Evolutionary conservation across 2,329 filamentous ascomycete genomes (phyloP), one percentile per base, ranked within the genome.

Genomic region (Apiospora saccharicola): DNA sequence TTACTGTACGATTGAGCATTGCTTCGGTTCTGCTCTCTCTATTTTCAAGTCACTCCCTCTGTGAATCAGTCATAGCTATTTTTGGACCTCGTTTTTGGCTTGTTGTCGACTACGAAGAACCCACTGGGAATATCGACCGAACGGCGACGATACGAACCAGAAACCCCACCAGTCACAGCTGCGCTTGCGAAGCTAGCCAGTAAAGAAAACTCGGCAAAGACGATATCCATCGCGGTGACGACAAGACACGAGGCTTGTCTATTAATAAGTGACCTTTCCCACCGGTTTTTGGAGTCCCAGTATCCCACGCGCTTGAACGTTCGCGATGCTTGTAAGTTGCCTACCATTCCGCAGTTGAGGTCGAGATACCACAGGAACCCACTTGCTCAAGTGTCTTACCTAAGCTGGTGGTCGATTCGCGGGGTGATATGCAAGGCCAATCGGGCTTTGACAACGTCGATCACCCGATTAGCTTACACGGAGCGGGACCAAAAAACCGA

Each of bases 231-330:
- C 57, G 57, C 10, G 34, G 34, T 41, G 57, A 64, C 57, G 30
- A 64, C 57, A 64, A 64, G 57, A 41, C 57, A 24, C 57, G 30
- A 64, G 57, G n/a, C 34, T 64, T 64, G 57, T 64, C 57, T 64
- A 34, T 64, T 41, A 64, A 64, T 64, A 64, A 64, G 57, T 41
- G 57, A 34, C 57, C 19, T 10, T 61, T 61, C 16, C 30, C 30
- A 22, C 34, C 30, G 30, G 53, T 34, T 61, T 64, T 64, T 64
- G 34, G 57, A 19, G 19, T 41, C 3, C 8, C 30, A 64, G 22
- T 37, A 64, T 64, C 37, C 34, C 57, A 41, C 57, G 6, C 5
- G 37, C 37, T 41, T 22, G 34, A 64, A 41, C 34, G 41, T 64
- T 41, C 57, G 57, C 57, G 19, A 64, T 64, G 57, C 57, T 64